Conservation (phyloP, 192 early-diverging fungal species). For the Coemansia sp. region DNA sequence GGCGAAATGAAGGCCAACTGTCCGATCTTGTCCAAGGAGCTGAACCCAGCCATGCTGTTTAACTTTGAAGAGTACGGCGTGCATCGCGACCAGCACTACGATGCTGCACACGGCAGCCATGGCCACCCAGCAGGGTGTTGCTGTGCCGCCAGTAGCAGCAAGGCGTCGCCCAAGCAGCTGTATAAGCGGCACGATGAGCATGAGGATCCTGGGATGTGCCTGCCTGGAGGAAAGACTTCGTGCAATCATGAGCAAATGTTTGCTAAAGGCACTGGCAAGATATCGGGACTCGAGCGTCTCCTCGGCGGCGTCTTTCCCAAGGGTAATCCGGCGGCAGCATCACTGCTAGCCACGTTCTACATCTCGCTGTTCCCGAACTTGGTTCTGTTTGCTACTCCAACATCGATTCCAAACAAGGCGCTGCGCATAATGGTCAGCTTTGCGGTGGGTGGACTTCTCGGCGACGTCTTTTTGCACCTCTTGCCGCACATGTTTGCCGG, state of each 20-base stretch:
- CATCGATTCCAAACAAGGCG: conserved; percentile 59
- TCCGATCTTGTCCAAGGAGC: conserved; percentile 57
- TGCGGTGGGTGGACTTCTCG: conserved; percentile 84
- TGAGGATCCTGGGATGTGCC: conserved; percentile 32
- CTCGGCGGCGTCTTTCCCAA: conserved; percentile 55
- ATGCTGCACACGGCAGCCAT: conserved; percentile 42
- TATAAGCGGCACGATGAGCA: conserved; percentile 29
- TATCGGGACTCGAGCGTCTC: conserved; percentile 43
- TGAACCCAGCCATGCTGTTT: conserved; percentile 55
- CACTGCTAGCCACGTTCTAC: conserved; percentile 75
- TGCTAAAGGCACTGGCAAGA: neutral
- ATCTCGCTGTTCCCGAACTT: conserved; percentile 84
- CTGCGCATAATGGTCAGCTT: conserved; percentile 78
- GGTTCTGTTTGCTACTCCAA: conserved; percentile 77
- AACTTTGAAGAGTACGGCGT: conserved; percentile 54
- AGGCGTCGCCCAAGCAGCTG: conserved; percentile 30
- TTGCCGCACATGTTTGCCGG: conserved; percentile 76
- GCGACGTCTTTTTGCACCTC: conserved; percentile 85
- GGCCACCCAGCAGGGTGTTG: conserved; percentile 26
- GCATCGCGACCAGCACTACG: conserved; percentile 46
- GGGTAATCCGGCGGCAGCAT: conserved; percentile 47
- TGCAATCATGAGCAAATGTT: conserved; percentile 26
- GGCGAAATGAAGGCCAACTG: conserved; percentile 55
- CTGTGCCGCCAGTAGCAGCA: conserved; percentile 13
- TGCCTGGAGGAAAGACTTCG: conserved; percentile 21